Evolutionary conservation across 177 flowering plant genomes (phyloP).

Genomic region (Vitis hybrid): DNA sequence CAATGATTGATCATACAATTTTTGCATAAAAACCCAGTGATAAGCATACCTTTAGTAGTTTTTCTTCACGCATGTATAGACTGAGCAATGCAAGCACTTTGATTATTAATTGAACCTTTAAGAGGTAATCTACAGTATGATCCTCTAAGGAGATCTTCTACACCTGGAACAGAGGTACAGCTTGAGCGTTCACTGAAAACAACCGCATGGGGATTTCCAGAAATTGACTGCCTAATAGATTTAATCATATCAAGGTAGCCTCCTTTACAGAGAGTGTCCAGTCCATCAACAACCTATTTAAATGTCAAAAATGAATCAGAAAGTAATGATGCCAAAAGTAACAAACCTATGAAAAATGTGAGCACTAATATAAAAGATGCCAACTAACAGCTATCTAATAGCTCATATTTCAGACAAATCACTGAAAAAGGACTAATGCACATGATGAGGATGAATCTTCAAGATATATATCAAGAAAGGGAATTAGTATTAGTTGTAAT

Average conservation of each 20-base stretch:
- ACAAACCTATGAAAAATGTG: too few relatives aligned
- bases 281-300: constrained; percentile 70
- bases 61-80: constrained; percentile 34
- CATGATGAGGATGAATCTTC: too few relatives aligned
- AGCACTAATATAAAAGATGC: too few relatives aligned
- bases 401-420: too few relatives aligned
- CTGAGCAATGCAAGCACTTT: constrained; percentile 46
- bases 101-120: constrained; percentile 39
- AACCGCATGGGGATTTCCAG: constrained; percentile 45
- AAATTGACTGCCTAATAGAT: constrained; percentile 43
- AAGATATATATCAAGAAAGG: too few relatives aligned
- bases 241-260: constrained; percentile 39
- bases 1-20: neutral
- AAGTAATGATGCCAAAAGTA: neutral
- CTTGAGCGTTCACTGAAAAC: constrained; percentile 42
- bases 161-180: constrained; percentile 22
- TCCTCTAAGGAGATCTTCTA: constrained; percentile 36
- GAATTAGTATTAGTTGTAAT: too few relatives aligned
- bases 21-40: neutral
- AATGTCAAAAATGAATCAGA: neutral
- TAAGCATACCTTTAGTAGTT: constrained; percentile 35
- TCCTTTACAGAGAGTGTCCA: constrained; percentile 31
- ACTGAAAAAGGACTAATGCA: too few relatives aligned
- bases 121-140: constrained; percentile 41
- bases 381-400: too few relatives aligned